phyloP scores from a whole-genome alignment of 306 rosid species.

The Mimosa pudica region DNA sequence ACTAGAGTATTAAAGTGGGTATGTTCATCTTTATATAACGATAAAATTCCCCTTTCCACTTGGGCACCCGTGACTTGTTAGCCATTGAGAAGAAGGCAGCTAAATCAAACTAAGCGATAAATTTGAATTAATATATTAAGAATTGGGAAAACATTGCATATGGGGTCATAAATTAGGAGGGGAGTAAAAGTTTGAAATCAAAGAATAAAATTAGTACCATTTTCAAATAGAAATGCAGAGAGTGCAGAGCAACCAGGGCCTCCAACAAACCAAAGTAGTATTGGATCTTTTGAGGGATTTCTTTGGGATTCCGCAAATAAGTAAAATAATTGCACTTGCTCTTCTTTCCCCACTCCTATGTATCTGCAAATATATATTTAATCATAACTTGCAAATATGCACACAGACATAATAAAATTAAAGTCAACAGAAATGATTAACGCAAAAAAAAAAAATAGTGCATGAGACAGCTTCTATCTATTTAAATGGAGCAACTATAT shows the following conservation, averaged over 20 bases:
- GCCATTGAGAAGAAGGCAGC: too few species aligned
- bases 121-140: too few species aligned
- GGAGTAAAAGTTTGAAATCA: too few species aligned
- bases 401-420: neutral
- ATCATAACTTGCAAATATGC: neutral
- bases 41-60: too few species aligned
- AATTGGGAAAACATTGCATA: too few species aligned
- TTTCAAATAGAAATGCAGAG: slow-evolving; percentile 38
- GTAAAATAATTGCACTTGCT: slow-evolving; percentile 39
- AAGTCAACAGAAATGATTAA: neutral
- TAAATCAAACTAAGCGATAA: too few species aligned
- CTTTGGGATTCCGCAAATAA: slow-evolving; percentile 44
- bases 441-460: neutral
- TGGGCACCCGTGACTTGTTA: too few species aligned
- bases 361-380: slow-evolving; percentile 30
- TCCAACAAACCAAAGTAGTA: slow-evolving; percentile 39
- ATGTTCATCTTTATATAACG: too few species aligned
- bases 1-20: too few species aligned
- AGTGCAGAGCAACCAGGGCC: slow-evolving; percentile 44
- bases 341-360: slow-evolving; percentile 42
- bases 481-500: too few species aligned
- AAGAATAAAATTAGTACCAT: slow-evolving; percentile 18
- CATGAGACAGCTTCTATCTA: too few species aligned
- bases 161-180: neutral
- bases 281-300: slow-evolving; percentile 31